Percentiles rank a stretch among this genome's conserved stretches.
These are phyloP conservation scores for Apiotrichum mycotoxinovorans DNA, from an alignment of 1,284 basidiomycete genomes.

Conservation along the genomic window DNA sequence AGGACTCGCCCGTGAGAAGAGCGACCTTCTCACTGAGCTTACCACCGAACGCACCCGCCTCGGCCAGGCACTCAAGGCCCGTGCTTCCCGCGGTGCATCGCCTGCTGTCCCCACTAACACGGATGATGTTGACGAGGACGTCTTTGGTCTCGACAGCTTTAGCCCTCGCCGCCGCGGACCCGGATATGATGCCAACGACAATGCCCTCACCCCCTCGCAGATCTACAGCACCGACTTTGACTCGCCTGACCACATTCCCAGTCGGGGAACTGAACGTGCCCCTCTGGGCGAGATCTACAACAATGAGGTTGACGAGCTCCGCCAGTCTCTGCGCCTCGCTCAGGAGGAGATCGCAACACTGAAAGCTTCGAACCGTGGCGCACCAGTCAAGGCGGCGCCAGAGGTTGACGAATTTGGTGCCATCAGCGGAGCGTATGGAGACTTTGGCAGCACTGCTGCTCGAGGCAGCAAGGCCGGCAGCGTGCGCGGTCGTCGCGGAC, in stretches of 20 bases:
- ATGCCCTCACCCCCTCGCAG: slow-evolving; percentile 51
- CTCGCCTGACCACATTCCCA: slow-evolving; percentile 63
- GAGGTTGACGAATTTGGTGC: slow-evolving; percentile 37
- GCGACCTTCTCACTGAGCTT: slow-evolving; percentile 77
- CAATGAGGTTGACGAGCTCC: slow-evolving; percentile 45
- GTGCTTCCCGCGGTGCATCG: slow-evolving; percentile 35
- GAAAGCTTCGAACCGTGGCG: slow-evolving; percentile 21
- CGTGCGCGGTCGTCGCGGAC: slow-evolving; percentile 39
- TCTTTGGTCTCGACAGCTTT: slow-evolving; percentile 58
- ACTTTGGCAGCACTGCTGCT: slow-evolving; percentile 5
- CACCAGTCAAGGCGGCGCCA: slow-evolving; percentile 5
- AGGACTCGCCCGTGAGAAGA: slow-evolving; percentile 83
- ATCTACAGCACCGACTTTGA: slow-evolving; percentile 53
- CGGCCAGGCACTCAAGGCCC: slow-evolving; percentile 32
- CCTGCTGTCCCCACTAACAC: slow-evolving; percentile 55
- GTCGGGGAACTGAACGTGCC: slow-evolving; percentile 32
- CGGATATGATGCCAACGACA: slow-evolving; percentile 58
- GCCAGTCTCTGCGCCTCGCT: slow-evolving; percentile 40
- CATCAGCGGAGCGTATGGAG: slow-evolving; percentile 7
- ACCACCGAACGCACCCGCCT: slow-evolving; percentile 61
- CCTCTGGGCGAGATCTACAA: slow-evolving; percentile 47
- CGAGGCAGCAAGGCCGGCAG: slow-evolving; percentile 30
- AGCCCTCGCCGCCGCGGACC: slow-evolving; percentile 60
- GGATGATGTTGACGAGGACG: slow-evolving; percentile 65
- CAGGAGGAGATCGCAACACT: slow-evolving; percentile 42